Evolutionary conservation across 129 eudicot species (phyloP), one percentile per base, ranked within the genome.

Genomic region (Pittosporum tobira): DNA sequence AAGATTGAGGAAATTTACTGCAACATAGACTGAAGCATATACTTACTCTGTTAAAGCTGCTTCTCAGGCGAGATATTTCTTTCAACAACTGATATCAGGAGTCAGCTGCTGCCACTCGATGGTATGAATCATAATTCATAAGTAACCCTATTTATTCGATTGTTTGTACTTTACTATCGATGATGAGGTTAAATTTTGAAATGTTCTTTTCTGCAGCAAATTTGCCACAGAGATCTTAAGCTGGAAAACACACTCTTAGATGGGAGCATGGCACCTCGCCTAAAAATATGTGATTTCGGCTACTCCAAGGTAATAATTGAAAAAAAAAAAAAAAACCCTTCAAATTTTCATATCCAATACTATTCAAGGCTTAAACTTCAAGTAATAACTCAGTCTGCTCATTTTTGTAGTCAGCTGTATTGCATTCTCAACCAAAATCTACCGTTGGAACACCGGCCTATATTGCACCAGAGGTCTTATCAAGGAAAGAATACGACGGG

Each of bases 381-480:
- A n/a, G 50, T 44, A 27, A 30, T 68, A 48, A 68, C 25, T 14
- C 29, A n/a, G 9, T 38, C 13, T 61, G 56, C 24, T 28, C 11
- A 11, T 25, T 8, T 38, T 16, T 57, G 22, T 34, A 87, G 94
- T 89, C 97, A 22, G 60, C 95, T 1, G 95, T 85, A 59, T 57
- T 89, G 64, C 97, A 89, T 63, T 89, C 97, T 58, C 97, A 89
- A 57, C 97, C 97, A 16, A 85, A 89, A 75, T 89, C 97, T 9
- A 85, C 95, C 0, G 98, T 90, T 2, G 98, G 98, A 48, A 90
- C 97, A 6, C 97, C 95, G 13, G 97, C 97, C 48, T 90, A 89
- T 36, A 85, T 89, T 65, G 95, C 97, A n/a, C 96, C 96, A 26
- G 96, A 88, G 64, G 89, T 88, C 50, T 70, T 88, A 11, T 75